phyloP scores from a whole-genome alignment of 2,329 filamentous ascomycete genomes.

The Cercospora citrullina region DNA sequence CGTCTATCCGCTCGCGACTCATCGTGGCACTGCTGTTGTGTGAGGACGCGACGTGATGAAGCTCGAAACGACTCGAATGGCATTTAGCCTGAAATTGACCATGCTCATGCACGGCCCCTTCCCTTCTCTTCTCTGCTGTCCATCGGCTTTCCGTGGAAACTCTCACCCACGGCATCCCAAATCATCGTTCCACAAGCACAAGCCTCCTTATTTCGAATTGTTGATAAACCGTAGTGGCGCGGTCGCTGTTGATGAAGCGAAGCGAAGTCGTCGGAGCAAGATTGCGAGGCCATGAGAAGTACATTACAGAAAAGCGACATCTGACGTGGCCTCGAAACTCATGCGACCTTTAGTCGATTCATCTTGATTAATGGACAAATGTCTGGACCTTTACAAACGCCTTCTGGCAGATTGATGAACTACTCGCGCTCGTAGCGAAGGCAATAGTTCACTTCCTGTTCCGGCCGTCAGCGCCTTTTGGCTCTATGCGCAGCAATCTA shows the following conservation, averaged over 20 bases:
- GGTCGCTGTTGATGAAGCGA: neutral
- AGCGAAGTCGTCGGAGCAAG: neutral
- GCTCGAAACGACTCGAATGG: neutral
- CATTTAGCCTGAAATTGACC: neutral
- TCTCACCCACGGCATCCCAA: neutral
- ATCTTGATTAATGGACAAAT: slow-evolving; percentile 2
- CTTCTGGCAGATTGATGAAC: too few species aligned
- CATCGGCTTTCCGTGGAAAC: neutral
- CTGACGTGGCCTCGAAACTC: neutral
- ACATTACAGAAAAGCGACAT: neutral
- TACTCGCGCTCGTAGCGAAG: neutral
- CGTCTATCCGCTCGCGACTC: neutral
- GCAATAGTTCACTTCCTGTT: neutral
- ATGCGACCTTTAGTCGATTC: slow-evolving; percentile 1
- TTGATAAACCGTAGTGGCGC: neutral
- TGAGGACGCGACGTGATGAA: neutral
- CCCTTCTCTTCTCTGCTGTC: neutral
- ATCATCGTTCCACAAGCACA: neutral
- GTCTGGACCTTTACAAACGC: neutral
- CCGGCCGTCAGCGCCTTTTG: neutral
- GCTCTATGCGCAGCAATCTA: neutral
- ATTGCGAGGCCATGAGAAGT: neutral
- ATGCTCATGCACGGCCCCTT: neutral
- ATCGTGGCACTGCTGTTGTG: neutral
- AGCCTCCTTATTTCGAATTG: neutral